Evolutionary conservation across 208 protist genomes (phyloP).

Genomic region (Balamuthia mandrillaris): DNA sequence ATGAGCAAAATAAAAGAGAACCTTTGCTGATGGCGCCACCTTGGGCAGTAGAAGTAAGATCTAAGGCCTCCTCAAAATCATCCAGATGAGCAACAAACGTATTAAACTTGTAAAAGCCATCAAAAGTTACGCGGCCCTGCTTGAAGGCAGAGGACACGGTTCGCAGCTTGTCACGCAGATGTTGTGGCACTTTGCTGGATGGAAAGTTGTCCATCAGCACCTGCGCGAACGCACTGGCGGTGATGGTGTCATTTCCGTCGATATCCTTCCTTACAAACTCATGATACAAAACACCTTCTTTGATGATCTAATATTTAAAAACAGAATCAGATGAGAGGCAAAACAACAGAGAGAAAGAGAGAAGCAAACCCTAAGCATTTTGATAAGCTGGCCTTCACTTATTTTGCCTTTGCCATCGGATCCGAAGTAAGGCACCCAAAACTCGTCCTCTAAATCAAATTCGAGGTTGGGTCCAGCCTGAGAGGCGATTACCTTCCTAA

Average conservation of each 20-base stretch:
- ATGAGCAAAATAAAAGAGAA: background rate
- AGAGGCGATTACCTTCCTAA: background rate
- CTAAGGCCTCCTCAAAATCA: conserved; percentile 15
- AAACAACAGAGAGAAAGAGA: background rate
- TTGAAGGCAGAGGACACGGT: background rate
- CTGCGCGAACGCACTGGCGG: background rate
- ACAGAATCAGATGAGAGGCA: background rate
- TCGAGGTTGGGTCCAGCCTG: background rate
- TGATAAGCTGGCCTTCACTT: conserved; percentile 10
- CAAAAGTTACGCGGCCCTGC: background rate
- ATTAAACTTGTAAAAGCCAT: conserved; percentile 9
- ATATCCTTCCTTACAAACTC: background rate
- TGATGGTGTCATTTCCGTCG: background rate
- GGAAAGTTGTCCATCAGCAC: background rate
- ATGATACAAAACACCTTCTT: background rate
- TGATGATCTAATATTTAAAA: background rate
- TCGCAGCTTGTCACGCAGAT: background rate
- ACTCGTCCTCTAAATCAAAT: conserved; percentile 25
- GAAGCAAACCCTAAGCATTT: conserved; percentile 1
- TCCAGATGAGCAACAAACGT: background rate
- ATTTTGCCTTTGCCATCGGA: conserved; percentile 12
- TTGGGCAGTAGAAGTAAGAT: background rate
- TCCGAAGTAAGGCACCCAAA: conserved; percentile 33
- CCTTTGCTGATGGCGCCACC: background rate
- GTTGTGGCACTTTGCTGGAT: background rate